Conservation (phyloP, 164 flowering plant genomes). For the grape (Vitis vinifera) region DNA sequence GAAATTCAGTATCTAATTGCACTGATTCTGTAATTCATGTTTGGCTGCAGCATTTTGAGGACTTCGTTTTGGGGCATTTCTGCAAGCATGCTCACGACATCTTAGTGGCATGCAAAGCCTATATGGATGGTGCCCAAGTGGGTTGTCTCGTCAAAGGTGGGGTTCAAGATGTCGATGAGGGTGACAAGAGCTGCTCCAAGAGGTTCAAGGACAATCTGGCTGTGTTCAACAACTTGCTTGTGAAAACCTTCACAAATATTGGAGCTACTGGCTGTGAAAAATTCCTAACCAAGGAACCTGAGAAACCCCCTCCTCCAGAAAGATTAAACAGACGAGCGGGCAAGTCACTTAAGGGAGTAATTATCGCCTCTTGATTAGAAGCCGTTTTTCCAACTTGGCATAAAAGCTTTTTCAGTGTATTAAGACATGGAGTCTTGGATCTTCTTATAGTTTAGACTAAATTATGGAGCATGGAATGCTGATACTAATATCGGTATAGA, state of each 20-base stretch:
- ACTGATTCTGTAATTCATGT: background rate
- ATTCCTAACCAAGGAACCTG: constrained; percentile 13
- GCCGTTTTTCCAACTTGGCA: background rate
- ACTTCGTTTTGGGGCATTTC: constrained; percentile 72
- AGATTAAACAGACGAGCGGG: background rate
- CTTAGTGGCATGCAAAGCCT: constrained; percentile 71
- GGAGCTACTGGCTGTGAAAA: constrained; percentile 52
- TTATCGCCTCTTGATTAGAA: too few species aligned
- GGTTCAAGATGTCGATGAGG: constrained; percentile 51
- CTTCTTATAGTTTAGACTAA: too few species aligned
- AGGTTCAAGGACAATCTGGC: constrained; percentile 38
- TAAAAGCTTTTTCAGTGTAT: too few species aligned
- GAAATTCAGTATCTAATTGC: too few species aligned
- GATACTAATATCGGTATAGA: too few species aligned
- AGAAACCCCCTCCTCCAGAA: background rate
- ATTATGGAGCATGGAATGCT: too few species aligned
- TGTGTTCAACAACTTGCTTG: constrained; percentile 33
- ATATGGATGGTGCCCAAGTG: constrained; percentile 70
- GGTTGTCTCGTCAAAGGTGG: constrained; percentile 59
- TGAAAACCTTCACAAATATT: constrained; percentile 37
- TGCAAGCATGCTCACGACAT: constrained; percentile 48
- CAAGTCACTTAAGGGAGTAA: background rate
- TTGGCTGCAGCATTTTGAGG: constrained; percentile 74
- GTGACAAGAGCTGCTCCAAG: constrained; percentile 43
- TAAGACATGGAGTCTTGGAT: too few species aligned